Base-by-base conservation (phyloP, 1,284 basidiomycete species). In the Coniophora puteana region DNA sequence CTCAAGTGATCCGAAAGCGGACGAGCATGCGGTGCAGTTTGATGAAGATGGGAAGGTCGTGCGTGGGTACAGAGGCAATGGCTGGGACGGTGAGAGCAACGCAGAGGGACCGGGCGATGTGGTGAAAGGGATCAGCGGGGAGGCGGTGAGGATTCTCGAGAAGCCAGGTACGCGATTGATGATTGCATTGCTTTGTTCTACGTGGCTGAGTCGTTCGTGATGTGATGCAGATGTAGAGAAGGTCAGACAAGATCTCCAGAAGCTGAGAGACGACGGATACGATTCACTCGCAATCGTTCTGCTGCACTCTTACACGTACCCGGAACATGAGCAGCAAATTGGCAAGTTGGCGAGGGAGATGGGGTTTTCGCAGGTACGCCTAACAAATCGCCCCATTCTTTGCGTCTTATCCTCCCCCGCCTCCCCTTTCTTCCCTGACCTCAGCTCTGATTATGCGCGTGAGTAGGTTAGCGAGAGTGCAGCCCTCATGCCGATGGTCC, bases 281-380 rank as follows among this genome's bases (percentile, higher is more conserved):
- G 80, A 88, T 22, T 89, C 89, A 4, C 62, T 95, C 18, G 93
- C 93, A 2, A 82, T 96, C 52, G 84, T 93, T 17, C 69, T 96
- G 43, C 80, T 88, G 12, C 93, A 96, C 59, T 91, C 89, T n/a
- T 96, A 94, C 61, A 95, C 93, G 1, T 94, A 76, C 59, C 89
- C 91, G 0, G 71, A 78, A 11, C 90, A 93, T 54, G 93, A 97
- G 61, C 67, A 71, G 4, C 63, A 77, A 26, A 67, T 97, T 17
- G 91, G 84, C 11, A 66, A 71, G 2, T 60, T 96, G 25, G 92
- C 95, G 3, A 72, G 80, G 33, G 72, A 77, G 38, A 57, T 93
- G 11, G 93, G 94, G 13, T 98, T 97, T 63, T 70, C 69, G 3
- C 90, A 96, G 43, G 79, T 98, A n/a, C n/a, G n/a, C n/a, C n/a